Evolutionary conservation across 2,329 filamentous ascomycete species (phyloP).

Genomic region (Fusarium longipes): DNA sequence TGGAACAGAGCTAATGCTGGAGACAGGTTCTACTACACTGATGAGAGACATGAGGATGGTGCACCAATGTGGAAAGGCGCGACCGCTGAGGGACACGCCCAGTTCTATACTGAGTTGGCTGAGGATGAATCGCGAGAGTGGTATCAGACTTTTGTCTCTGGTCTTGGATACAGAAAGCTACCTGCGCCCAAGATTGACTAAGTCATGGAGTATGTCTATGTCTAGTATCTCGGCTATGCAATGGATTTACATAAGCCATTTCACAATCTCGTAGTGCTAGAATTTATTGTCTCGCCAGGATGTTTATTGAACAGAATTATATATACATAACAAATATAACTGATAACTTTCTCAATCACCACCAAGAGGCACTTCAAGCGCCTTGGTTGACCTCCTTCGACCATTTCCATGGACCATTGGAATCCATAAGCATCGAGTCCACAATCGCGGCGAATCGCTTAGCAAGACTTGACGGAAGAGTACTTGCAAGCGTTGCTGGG

Average conservation of each 20-base stretch:
- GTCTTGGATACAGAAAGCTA: constrained; percentile 14
- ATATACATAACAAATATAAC: constrained; percentile 5
- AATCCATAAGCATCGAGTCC: not conserved
- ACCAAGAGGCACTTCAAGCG: not conserved
- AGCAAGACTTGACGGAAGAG: constrained; percentile 40
- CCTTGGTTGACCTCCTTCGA: not conserved
- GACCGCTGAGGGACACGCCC: not conserved
- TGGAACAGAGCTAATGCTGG: accelerated
- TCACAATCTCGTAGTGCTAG: no score
- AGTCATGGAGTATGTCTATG: not conserved
- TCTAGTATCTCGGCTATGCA: no score
- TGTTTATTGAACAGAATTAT: constrained; percentile 13
- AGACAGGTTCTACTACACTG: constrained; percentile 19
- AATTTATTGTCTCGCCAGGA: not conserved
- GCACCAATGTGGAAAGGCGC: constrained; percentile 6
- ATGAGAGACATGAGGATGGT: constrained; percentile 20
- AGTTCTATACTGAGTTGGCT: constrained; percentile 14
- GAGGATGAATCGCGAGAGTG: constrained; percentile 7
- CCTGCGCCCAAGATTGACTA: not conserved
- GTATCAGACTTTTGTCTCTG: constrained; percentile 25
- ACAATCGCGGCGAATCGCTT: not conserved
- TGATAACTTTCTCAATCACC: not conserved
- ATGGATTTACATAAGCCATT: no score
- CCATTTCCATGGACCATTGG: not conserved
- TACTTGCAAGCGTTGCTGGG: constrained; percentile 40